Percentiles rank a stretch among this genome's conserved stretches.
Conservation (phyloP, 2,329 filamentous ascomycete species). For the Fusarium paranaense region DNA sequence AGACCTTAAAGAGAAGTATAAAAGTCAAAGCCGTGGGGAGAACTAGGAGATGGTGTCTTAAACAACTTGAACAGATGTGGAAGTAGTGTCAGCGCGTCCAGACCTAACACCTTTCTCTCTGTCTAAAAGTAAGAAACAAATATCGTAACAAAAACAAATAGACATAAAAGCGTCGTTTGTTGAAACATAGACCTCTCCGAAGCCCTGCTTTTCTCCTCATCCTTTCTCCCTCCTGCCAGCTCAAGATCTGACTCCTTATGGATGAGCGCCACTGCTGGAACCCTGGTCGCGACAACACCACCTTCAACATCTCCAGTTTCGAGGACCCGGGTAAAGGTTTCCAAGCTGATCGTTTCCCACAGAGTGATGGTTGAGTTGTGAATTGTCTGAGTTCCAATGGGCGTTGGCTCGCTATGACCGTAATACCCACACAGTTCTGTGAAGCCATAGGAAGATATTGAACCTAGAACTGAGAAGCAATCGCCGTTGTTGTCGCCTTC, state of each 20-base stretch:
- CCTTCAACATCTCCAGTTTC: not conserved
- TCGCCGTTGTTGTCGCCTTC: constrained; percentile 8
- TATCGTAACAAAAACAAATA: not conserved
- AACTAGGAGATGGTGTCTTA: too few relatives aligned
- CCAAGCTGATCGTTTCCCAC: not conserved
- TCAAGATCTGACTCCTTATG: constrained; percentile 4
- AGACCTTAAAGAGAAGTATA: too few relatives aligned
- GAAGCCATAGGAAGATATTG: not conserved
- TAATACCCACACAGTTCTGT: constrained; percentile 1
- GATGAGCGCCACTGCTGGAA: constrained; percentile 16
- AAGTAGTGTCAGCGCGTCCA: too few relatives aligned
- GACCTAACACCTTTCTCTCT: not conserved
- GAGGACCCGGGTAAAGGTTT: not conserved
- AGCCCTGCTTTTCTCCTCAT: not conserved
- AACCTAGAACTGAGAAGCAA: constrained; percentile 28
- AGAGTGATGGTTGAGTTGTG: not conserved
- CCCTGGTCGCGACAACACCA: not conserved
- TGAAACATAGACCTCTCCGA: not conserved
- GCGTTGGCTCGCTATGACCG: not conserved
- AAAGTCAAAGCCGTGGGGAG: too few relatives aligned
- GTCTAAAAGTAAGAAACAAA: not conserved
- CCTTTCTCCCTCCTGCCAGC: not conserved
- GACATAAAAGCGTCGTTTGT: not conserved
- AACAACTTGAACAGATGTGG: too few relatives aligned
- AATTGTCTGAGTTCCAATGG: not conserved